These are phyloP conservation scores for Chaetoceros tenuissimus DNA, from an alignment of 108 stramenopile species.

Conservation along the genomic window DNA sequence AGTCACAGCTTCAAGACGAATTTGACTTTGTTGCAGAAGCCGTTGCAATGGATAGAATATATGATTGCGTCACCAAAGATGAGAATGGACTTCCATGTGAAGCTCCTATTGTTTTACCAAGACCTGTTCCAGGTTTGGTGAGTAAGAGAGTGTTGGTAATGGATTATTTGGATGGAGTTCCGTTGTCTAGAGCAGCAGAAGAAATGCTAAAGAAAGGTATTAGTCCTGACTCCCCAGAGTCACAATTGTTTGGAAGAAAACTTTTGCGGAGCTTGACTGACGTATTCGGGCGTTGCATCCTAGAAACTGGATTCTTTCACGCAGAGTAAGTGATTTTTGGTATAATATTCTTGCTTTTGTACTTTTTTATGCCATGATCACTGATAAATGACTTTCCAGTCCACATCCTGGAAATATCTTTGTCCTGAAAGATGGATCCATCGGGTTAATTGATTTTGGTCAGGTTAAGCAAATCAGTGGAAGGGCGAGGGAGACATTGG, in stretches of 20 bases:
- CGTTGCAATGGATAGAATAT: slow-evolving; percentile 90
- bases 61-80: slow-evolving; percentile 42
- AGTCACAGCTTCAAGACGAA: slow-evolving; percentile 81
- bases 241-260: slow-evolving; percentile 80
- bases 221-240: slow-evolving; percentile 78
- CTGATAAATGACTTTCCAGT: too few relatives aligned
- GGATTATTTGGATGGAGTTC: slow-evolving; percentile 89
- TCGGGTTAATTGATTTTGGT: slow-evolving; percentile 93
- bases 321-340: slow-evolving; percentile 38
- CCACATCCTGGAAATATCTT: slow-evolving; percentile 87
- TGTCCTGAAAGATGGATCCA: slow-evolving; percentile 81
- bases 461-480: slow-evolving; percentile 88
- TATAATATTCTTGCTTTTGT: not conserved
- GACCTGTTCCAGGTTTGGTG: slow-evolving; percentile 79
- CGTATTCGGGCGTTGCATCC: slow-evolving; percentile 85
- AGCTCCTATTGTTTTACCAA: slow-evolving; percentile 78
- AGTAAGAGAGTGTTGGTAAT: slow-evolving; percentile 85
- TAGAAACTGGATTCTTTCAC: slow-evolving; percentile 93
- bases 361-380: not conserved
- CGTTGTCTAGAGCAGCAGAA: slow-evolving; percentile 76
- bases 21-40: slow-evolving; percentile 95
- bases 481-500: slow-evolving; percentile 67
- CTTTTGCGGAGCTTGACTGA: slow-evolving; percentile 75
- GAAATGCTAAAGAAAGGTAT: slow-evolving; percentile 84
- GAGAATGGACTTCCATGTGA: slow-evolving; percentile 44